Percentiles rank a stretch among this genome's conserved stretches.
These are phyloP conservation scores for Leishmania amazonensis DNA, from an alignment of 208 protist genomes.

Conservation along the genomic window DNA sequence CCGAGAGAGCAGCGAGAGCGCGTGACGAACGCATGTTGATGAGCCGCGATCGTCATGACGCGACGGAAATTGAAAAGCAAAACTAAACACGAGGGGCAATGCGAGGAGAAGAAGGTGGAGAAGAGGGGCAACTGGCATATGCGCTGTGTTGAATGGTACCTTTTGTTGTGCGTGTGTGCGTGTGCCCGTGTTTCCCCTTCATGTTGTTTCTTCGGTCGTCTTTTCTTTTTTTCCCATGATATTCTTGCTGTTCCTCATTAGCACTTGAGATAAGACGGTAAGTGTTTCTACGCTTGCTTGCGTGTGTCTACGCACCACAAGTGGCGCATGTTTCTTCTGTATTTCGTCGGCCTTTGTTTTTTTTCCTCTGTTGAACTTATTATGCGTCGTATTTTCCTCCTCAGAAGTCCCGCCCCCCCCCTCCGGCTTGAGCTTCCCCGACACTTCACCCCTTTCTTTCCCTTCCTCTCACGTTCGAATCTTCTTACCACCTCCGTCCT, in stretches of 20 bases:
- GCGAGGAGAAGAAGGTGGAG: background rate
- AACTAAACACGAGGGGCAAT: background rate
- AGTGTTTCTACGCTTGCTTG: background rate
- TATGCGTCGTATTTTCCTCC: background rate
- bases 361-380: background rate
- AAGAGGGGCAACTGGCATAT: background rate
- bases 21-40: background rate
- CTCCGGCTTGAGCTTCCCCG: background rate
- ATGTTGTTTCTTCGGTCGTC: background rate
- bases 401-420: background rate
- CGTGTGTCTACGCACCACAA: background rate
- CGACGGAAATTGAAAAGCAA: background rate
- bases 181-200: background rate
- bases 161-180: background rate
- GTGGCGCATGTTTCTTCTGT: background rate
- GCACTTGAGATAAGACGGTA: background rate
- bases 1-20: background rate
- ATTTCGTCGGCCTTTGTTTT: too few species aligned
- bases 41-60: background rate
- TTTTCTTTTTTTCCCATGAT: background rate
- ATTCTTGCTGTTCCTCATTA: background rate
- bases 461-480: background rate
- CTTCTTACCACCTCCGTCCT: background rate
- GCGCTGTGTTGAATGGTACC: background rate
- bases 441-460: background rate